Evolutionary conservation across 371 early-diverging fungal genomes (phyloP).

Genomic region (Mucor sp.): DNA sequence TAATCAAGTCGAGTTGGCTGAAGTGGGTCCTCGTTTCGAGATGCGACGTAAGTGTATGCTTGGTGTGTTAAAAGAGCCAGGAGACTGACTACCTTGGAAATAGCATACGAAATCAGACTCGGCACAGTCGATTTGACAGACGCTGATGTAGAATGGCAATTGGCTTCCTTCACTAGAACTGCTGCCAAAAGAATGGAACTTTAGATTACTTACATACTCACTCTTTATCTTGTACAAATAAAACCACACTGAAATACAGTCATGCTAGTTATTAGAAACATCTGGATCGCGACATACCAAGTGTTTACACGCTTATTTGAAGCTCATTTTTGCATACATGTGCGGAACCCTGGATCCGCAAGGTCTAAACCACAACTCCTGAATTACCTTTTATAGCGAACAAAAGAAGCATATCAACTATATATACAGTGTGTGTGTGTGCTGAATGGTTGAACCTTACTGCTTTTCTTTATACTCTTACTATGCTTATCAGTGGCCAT

Average conservation of each 20-base stretch:
- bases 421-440: background rate
- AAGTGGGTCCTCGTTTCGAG: conserved; percentile 98
- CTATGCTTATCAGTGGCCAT: conserved; percentile 3
- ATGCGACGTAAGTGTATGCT: conserved; percentile 75
- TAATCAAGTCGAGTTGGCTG: conserved; percentile 91
- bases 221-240: conserved; percentile 2
- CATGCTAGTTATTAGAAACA: background rate
- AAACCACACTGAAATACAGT: background rate
- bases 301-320: no score
- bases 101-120: conserved; percentile 92
- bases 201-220: conserved; percentile 29
- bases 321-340: conserved; percentile 83
- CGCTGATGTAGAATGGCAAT: conserved; percentile 98
- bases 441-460: no score
- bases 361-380: conserved; percentile 54
- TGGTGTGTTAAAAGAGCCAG: background rate
- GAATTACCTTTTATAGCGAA: conserved; percentile 35
- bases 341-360: conserved; percentile 90
- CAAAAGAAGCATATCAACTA: conserved; percentile 28
- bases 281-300: no score
- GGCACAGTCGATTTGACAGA: conserved; percentile 95
- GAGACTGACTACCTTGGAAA: background rate
- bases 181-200: conserved; percentile 88
- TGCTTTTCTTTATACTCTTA: background rate
- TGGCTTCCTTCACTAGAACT: conserved; percentile 94